Base-by-base conservation (phyloP, 768 basidiomycete species). In the Trametopsis cervina region DNA sequence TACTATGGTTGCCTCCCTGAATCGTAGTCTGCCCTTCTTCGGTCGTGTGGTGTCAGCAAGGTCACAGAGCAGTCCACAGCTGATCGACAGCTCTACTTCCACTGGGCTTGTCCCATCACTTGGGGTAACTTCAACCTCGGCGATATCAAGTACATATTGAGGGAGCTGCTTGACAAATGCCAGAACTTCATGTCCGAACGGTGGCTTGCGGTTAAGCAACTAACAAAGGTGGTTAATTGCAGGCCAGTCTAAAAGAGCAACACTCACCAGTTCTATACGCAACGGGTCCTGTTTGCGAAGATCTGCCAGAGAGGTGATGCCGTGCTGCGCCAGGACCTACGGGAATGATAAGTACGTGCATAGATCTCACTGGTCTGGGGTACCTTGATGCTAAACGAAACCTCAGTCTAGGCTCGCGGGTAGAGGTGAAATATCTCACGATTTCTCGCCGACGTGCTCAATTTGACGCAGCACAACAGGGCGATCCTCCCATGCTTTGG, bases 401-500 rank as follows among this genome's bases (percentile, higher is more conserved):
- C 40, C n/a, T 47, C 18, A 21, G 44, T 33, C 17, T 12, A 4
- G 11, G 11, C 11, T 9, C 9, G 10, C 22, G 21, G 38, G 17
- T 13, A n/a, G 7, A 10, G 23, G 15, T 20, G 43, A 9, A 50
- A 44, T 12, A 10, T 65, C 85, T 61, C 48, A 90, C 89, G 88
- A 89, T 77, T 90, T 91, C 60, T 92, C 89, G 25, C 94, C 95
- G 36, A 98, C 83, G n/a, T 83, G 79, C 26, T 88, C 82, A 42
- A 98, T 75, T 62, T 98, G 95, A 12, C 86, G 76, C 46, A 98
- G 75, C 5, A 95, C 85, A 12, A 83, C 69, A 4, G 91, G 81
- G 17, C 88, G 71, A 57, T 92, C 85, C 57, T 97, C 94, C 95
- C 95, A 98, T 37, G 90, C 84, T 57, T 85, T 91, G 3, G 89